These are phyloP conservation scores for Rhodofomes roseus DNA, from an alignment of 1,284 basidiomycete genomes.

Conservation along the genomic window DNA sequence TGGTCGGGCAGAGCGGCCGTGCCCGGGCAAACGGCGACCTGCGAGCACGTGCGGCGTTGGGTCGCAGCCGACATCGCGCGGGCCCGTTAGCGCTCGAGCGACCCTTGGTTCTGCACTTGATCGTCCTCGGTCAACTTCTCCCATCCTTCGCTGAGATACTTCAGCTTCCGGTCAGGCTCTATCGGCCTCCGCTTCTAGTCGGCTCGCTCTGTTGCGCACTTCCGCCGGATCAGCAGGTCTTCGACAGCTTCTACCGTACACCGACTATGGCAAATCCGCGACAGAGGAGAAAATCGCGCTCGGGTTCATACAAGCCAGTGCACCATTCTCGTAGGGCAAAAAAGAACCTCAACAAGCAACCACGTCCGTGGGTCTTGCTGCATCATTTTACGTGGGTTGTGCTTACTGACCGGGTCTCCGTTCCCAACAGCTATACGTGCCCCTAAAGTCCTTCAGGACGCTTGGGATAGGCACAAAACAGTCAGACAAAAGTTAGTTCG, in stretches of 20 bases:
- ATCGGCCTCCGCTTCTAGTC: constrained; percentile 1
- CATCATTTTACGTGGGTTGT: background rate
- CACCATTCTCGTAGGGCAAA: constrained; percentile 69
- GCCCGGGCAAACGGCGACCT: background rate
- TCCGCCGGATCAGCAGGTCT: background rate
- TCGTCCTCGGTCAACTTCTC: background rate
- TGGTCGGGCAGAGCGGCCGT: background rate
- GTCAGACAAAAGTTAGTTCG: constrained; percentile 82
- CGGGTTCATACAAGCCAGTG: constrained; percentile 65
- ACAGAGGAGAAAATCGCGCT: constrained; percentile 79
- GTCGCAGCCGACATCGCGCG: background rate
- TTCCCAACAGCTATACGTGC: constrained; percentile 67
- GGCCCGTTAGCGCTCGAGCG: background rate
- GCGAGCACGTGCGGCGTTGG: constrained; percentile 1
- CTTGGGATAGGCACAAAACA: constrained; percentile 89
- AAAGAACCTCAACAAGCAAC: constrained; percentile 74
- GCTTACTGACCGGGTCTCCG: constrained; percentile 11
- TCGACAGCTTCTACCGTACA: background rate
- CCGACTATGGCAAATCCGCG: constrained; percentile 85
- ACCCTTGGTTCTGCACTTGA: background rate
- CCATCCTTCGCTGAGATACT: background rate
- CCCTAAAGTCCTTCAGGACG: constrained; percentile 77
- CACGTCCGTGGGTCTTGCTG: constrained; percentile 44
- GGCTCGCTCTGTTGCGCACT: background rate
- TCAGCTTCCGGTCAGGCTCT: background rate